These are phyloP conservation scores for Symbiotaphrina buchneri DNA, from an alignment of 495 filamentous ascomycete species.

Conservation along the genomic window DNA sequence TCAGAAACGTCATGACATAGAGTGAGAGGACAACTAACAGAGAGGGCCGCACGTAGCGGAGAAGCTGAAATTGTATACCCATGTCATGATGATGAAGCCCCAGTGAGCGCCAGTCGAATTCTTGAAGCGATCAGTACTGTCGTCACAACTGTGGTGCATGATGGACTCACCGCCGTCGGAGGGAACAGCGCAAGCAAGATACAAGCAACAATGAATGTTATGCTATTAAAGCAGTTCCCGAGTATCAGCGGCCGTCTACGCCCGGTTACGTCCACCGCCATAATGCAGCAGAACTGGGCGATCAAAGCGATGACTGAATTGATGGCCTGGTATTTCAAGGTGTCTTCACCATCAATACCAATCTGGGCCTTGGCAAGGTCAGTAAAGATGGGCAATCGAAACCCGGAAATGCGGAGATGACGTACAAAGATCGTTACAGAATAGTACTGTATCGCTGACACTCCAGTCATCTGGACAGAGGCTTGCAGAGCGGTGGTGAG, in stretches of 20 bases:
- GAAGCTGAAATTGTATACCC: slow-evolving; percentile 50
- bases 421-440: slow-evolving; percentile 33
- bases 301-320: slow-evolving; percentile 42
- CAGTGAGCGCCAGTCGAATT: slow-evolving; percentile 35
- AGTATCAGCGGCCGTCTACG: slow-evolving; percentile 40
- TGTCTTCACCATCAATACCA: slow-evolving; percentile 36
- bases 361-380: slow-evolving; percentile 35
- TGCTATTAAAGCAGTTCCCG: slow-evolving; percentile 40
- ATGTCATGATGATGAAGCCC: slow-evolving; percentile 53
- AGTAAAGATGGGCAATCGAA: no score
- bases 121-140: no score
- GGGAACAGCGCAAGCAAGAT: slow-evolving; percentile 33
- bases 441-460: slow-evolving; percentile 54
- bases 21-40: background rate
- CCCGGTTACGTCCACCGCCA: slow-evolving; percentile 42
- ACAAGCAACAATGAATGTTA: slow-evolving; percentile 29
- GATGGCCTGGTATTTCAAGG: slow-evolving; percentile 51
- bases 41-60: slow-evolving; percentile 31
- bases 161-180: slow-evolving; percentile 19
- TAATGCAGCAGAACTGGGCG: slow-evolving; percentile 40
- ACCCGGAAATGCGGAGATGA: background rate
- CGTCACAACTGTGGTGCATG: no score
- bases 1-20: slow-evolving; percentile 17
- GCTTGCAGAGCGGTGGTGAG: slow-evolving; percentile 44
- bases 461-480: slow-evolving; percentile 50